Conservation (phyloP, 441 rosid genomes). For the Gossypium davidsonii region DNA sequence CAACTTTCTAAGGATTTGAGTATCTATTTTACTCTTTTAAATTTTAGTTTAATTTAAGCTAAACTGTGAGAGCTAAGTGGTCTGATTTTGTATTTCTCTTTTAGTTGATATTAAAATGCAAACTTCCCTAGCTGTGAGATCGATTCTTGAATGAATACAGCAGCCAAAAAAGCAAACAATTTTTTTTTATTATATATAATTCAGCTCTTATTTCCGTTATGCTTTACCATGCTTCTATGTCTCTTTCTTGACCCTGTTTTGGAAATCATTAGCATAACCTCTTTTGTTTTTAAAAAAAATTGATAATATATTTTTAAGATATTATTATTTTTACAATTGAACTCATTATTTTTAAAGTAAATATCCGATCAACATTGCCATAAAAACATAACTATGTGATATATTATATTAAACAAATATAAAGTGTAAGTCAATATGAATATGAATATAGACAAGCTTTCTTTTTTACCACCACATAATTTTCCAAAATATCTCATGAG, state of each 20-base stretch:
- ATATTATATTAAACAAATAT: too few species aligned
- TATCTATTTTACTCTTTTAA: not conserved
- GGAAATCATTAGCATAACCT: too few species aligned
- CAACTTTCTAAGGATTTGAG: not conserved
- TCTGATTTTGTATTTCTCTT: not conserved
- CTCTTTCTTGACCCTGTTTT: too few species aligned
- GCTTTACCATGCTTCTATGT: not conserved
- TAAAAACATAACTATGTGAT: not conserved
- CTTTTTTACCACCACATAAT: not conserved
- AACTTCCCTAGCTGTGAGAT: slow-evolving; percentile 9
- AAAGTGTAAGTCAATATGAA: not conserved
- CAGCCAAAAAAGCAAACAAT: not conserved
- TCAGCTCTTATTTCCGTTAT: not conserved
- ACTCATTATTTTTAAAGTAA: too few species aligned
- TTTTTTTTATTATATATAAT: not conserved
- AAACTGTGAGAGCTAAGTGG: slow-evolving; percentile 13
- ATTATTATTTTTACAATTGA: too few species aligned
- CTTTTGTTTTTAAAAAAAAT: too few species aligned
- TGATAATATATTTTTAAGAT: too few species aligned
- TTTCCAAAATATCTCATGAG: not conserved
- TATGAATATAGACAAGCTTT: not conserved
- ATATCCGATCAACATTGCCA: too few species aligned
- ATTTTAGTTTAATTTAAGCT: not conserved
- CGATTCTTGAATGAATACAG: slow-evolving; percentile 1
- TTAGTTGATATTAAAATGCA: slow-evolving; percentile 5